phyloP scores from a whole-genome alignment of 345 rosid genomes.

The Rhodamnia argentea region DNA sequence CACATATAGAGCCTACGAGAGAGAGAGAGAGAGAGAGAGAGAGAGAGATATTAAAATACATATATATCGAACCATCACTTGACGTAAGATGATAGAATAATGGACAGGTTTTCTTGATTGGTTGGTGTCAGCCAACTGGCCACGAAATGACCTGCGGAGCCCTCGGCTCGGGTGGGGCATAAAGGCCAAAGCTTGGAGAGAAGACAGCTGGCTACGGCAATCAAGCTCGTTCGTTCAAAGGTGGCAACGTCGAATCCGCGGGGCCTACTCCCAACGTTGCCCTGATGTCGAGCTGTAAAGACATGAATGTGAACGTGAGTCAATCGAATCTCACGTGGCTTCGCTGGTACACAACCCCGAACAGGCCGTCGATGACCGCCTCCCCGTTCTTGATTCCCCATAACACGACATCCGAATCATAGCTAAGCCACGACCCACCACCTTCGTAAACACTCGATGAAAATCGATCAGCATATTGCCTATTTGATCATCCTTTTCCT shows the following conservation, averaged over 20 bases:
- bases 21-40: neutral
- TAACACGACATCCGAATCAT: neutral
- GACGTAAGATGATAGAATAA: neutral
- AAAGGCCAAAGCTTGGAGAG: neutral
- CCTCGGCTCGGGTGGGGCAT: neutral
- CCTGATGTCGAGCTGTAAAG: neutral
- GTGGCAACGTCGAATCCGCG: neutral
- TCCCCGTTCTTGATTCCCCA: neutral
- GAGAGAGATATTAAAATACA: neutral
- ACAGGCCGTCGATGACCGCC: neutral
- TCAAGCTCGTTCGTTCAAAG: neutral
- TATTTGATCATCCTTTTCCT: neutral
- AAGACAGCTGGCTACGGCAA: slow-evolving; percentile 25
- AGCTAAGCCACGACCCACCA: neutral
- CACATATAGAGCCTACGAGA: neutral
- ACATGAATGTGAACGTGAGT: neutral
- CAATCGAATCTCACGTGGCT: slow-evolving; percentile 20
- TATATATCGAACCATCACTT: neutral
- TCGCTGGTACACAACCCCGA: slow-evolving; percentile 11
- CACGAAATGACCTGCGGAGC: neutral
- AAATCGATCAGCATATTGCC: neutral
- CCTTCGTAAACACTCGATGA: neutral
- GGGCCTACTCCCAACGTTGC: neutral
- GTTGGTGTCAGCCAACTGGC: neutral
- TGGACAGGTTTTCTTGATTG: neutral